These are phyloP conservation scores for Phytophthora sp. DNA, from an alignment of 352 stramenopile species.

Conservation along the genomic window DNA sequence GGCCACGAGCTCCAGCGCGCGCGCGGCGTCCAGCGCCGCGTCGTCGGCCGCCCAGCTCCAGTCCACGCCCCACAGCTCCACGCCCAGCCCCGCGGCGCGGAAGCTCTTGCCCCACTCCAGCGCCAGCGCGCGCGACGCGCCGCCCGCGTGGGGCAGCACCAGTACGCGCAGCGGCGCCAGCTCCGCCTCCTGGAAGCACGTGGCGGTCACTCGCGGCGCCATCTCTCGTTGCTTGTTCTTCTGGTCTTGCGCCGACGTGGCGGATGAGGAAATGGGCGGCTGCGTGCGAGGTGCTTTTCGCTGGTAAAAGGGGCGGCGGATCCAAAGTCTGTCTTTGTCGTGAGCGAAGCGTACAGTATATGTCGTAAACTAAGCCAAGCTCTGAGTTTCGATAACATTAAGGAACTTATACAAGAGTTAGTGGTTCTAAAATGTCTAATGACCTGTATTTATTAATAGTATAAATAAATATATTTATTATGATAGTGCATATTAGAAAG, in stretches of 20 bases:
- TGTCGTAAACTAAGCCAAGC: too few species aligned
- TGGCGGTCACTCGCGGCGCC: slow-evolving; percentile 43
- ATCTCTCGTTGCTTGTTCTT: slow-evolving; percentile 27
- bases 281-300: too few species aligned
- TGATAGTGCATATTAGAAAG: too few species aligned
- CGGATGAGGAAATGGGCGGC: slow-evolving; percentile 15
- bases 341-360: too few species aligned
- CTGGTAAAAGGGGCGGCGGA: too few species aligned
- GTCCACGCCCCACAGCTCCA: slow-evolving; percentile 74
- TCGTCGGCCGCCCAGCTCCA: slow-evolving; percentile 42
- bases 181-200: slow-evolving; percentile 74
- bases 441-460: too few species aligned
- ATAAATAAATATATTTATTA: too few species aligned
- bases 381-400: too few species aligned
- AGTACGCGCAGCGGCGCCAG: slow-evolving; percentile 65
- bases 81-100: slow-evolving; percentile 28
- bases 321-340: too few species aligned
- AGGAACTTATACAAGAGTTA: too few species aligned
- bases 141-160: slow-evolving; percentile 63
- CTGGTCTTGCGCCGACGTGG: slow-evolving; percentile 12
- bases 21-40: slow-evolving; percentile 11
- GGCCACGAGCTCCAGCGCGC: slow-evolving; percentile 36
- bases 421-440: too few species aligned
- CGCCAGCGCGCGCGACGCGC: slow-evolving; percentile 45
- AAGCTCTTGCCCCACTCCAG: slow-evolving; percentile 57